Percentiles rank a stretch among this genome's conserved stretches.
phyloP scores from a whole-genome alignment of 2,329 filamentous ascomycete species.

The Pseudocercospora macadamiae region DNA sequence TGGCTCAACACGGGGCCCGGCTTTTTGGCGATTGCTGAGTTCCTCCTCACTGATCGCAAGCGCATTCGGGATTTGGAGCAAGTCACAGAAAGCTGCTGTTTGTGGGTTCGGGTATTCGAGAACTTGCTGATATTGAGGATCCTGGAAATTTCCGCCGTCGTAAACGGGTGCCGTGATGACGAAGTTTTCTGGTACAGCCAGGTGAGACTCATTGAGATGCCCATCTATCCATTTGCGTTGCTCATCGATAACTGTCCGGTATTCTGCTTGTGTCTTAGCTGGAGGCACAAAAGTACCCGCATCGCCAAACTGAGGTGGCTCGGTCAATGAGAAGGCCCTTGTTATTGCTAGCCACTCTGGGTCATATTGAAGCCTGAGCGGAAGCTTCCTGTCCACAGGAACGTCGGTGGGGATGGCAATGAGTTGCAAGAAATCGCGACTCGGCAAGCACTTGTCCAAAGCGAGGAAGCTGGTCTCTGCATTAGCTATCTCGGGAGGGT shows the following conservation, averaged over 20 bases:
- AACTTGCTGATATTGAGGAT: conserved; percentile 33
- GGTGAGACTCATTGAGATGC: conserved; percentile 57
- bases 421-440: conserved; percentile 81
- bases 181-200: conserved; percentile 80
- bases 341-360: conserved; percentile 95
- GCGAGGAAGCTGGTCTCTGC: conserved; percentile 81
- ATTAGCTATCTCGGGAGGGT: conserved; percentile 75
- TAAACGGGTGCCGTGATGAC: conserved; percentile 73
- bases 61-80: conserved; percentile 76
- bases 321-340: conserved; percentile 70
- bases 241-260: conserved; percentile 62
- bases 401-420: conserved; percentile 59
- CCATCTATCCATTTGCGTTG: conserved; percentile 81
- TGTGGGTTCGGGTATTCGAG: conserved; percentile 86
- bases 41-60: conserved; percentile 76
- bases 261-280: conserved; percentile 56
- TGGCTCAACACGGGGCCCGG: conserved; percentile 57
- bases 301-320: conserved; percentile 64
- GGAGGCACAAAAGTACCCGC: conserved; percentile 54
- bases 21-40: conserved; percentile 59
- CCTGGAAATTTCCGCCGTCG: conserved; percentile 42
- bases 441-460: conserved; percentile 84
- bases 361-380: conserved; percentile 75
- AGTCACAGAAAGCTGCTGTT: conserved; percentile 76
- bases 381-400: conserved; percentile 42